These are phyloP conservation scores for Alternaria ethzedia DNA, from an alignment of 2,329 filamentous ascomycete genomes.

Conservation along the genomic window DNA sequence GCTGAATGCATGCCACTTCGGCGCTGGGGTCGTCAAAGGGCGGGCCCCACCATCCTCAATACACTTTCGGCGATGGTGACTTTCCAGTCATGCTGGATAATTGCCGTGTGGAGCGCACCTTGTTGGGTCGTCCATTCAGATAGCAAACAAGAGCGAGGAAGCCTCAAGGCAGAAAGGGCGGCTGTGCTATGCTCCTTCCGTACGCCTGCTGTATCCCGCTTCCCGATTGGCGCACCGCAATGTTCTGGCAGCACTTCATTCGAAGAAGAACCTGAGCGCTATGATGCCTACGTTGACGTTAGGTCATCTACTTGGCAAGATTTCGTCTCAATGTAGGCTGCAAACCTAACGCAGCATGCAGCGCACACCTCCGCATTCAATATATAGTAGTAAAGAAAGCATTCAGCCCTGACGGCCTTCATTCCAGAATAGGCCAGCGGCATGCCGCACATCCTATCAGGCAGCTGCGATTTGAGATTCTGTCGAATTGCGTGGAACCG, in stretches of 20 bases:
- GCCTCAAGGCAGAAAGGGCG: neutral
- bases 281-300: too few species aligned
- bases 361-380: neutral
- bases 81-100: neutral
- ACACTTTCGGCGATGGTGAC: neutral
- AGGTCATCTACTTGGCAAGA: too few species aligned
- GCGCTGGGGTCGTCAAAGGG: neutral
- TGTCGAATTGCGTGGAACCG: neutral
- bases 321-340: too few species aligned
- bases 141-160: neutral
- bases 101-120: neutral
- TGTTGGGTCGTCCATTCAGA: constrained; percentile 2
- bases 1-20: neutral
- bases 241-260: too few species aligned
- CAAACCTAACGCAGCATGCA: neutral
- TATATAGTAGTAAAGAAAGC: neutral
- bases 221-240: neutral
- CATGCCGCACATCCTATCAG: neutral
- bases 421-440: neutral
- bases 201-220: neutral
- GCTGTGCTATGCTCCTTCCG: neutral
- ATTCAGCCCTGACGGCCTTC: neutral
- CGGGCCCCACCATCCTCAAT: neutral
- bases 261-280: too few species aligned
- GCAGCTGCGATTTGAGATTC: neutral